Evolutionary conservation across 352 stramenopile genomes (phyloP).

Genomic region (Globisporangium echinulatum): DNA sequence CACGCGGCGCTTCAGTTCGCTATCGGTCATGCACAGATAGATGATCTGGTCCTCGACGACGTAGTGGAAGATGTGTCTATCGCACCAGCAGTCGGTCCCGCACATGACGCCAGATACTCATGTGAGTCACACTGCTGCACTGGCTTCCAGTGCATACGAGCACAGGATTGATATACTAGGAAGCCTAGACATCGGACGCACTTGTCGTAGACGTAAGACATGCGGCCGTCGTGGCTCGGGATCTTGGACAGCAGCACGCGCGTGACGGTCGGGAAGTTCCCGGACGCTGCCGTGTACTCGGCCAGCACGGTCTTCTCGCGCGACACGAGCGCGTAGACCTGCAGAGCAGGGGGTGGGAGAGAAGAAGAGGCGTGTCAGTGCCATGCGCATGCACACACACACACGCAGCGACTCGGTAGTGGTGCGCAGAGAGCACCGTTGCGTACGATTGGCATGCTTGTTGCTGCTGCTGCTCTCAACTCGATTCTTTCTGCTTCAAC

Average conservation of each 20-base stretch:
- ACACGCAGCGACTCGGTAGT: not conserved
- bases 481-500: not conserved
- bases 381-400: not conserved
- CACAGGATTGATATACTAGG: not conserved
- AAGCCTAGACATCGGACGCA: slow-evolving; percentile 23
- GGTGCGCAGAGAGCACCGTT: not conserved
- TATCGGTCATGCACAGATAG: slow-evolving; percentile 98
- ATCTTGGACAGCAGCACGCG: slow-evolving; percentile 97
- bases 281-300: slow-evolving; percentile 94
- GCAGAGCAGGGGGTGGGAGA: not conserved
- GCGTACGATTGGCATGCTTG: slow-evolving; percentile 15
- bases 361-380: too few species aligned
- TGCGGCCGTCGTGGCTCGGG: slow-evolving; percentile 87
- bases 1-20: slow-evolving; percentile 91
- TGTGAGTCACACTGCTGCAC: not conserved
- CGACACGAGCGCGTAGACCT: slow-evolving; percentile 96
- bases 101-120: not conserved
- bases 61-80: slow-evolving; percentile 93
- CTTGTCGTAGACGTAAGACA: slow-evolving; percentile 98
- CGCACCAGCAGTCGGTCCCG: too few species aligned
- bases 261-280: slow-evolving; percentile 98
- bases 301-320: slow-evolving; percentile 96
- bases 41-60: slow-evolving; percentile 93
- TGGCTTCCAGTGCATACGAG: too few species aligned
- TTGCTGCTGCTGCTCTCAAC: not conserved